Evolutionary conservation across 2,329 filamentous ascomycete genomes (phyloP), one percentile per base, ranked within the genome.

Genomic region (Penicillium italicum): DNA sequence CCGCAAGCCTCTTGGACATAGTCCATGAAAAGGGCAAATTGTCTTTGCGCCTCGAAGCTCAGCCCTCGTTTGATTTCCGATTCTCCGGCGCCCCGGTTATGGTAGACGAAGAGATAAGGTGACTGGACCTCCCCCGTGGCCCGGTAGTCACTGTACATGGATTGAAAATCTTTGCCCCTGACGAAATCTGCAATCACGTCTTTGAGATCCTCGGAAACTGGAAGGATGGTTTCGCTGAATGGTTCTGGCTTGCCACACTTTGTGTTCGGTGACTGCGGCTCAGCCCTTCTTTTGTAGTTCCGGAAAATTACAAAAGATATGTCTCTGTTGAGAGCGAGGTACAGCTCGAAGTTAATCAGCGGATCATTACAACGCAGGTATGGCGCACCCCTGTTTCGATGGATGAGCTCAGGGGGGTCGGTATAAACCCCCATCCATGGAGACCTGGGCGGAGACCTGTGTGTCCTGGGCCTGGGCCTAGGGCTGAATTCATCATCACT

Each of bases 401-500:
- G 42, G 26, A 48, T 41, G 26, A 48, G 34, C n/a, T 53, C 50
- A 6, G 50, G 50, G 3, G 50, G 50, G 14, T 53, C 50, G 4
- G 36, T 34, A 37, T 48, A 53, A 20, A 43, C 33, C 5, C 50
- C 50, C 42, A 48, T 53, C 50, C 50, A 53, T n/a, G 48, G 37
- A 18, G 22, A 43, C n/a, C n/a, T 26, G 11, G 45, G 5, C 7
- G 9, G 14, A 16, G 42, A 4, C 12, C 7, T 31, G 43, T 5
- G 36, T 14, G 12, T 2, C 6, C 20, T 8, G 4, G 5, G 36
- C 9, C 24, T 49, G 4, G 6, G 33, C 14, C 33, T 22, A 9
- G 9, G 45, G 16, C 10, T 37, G 26, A 34, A 40, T 14, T 34
- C 18, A 8, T 48, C 43, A 3, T 34, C 43, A n/a, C 30, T 41